Evolutionary conservation across 2,329 filamentous ascomycete species (phyloP), one percentile per base, ranked within the genome.

Genomic region (Uncinocarpus reesii): DNA sequence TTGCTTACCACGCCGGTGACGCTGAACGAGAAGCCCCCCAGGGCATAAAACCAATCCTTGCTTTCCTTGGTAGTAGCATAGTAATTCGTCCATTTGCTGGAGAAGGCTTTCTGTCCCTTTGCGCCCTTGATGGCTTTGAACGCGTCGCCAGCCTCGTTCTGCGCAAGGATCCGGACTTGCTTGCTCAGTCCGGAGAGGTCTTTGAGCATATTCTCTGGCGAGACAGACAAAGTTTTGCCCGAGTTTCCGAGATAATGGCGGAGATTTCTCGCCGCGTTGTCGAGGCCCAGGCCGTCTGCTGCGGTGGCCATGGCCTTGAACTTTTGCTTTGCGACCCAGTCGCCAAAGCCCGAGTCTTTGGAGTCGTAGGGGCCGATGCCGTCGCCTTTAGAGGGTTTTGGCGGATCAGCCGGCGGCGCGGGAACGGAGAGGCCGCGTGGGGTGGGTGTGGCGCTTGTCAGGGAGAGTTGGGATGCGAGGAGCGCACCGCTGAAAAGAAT

Each of bases 191-290:
- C 8, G 7, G 37, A 7, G 3, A 28, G 24, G 15, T 41, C 37
- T n/a, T 41, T 41, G 37, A 41, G 20, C 13, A 41, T 41, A 4
- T 24, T 28, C 11, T 24, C 24, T 4, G 37, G 37, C 4, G 5
- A 13, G 37, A 41, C 18, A 13, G 4, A 24, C n/a, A 24, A 15
- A 7, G 13, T 15, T 41, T 41, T 41, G 18, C 37, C 37, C 7
- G 20, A 26, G 38, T 42, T 42, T 6, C 18, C 38, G 23, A 42
- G 38, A 21, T 42, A 42, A 15, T 42, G 38, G 38, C 26, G 23
- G 15, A 42, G 38, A 29, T 42, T 28, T 13, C 29, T 20, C 6
- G 38, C 38, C 23, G 38, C 38, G 38, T 42, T 42, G 23, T 28
- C 15, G 23, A 28, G 23, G 38, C 26, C 26, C 6, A 31, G n/a